These are phyloP conservation scores for Hypoxylon sp. DNA, from an alignment of 2,329 filamentous ascomycete species.

Conservation along the genomic window DNA sequence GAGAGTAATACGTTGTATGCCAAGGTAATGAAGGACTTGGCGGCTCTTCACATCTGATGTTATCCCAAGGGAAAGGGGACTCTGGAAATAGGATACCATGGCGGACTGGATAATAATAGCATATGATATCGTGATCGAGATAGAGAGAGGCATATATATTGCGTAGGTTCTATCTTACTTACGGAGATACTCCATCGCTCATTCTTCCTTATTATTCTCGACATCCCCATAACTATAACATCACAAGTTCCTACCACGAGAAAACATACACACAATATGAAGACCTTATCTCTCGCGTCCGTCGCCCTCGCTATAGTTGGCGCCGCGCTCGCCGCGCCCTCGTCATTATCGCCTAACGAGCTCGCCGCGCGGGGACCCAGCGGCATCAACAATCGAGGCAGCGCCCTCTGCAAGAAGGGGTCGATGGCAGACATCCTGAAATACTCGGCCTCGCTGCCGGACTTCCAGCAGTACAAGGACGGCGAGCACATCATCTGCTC, in stretches of 20 bases:
- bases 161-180: neutral
- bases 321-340: neutral
- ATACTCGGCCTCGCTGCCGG: conserved; percentile 1
- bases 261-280: neutral
- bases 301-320: neutral
- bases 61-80: neutral
- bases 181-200: neutral
- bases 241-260: neutral
- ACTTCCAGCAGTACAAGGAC: conserved; percentile 13
- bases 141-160: neutral
- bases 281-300: neutral
- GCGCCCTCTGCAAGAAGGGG: conserved; percentile 7
- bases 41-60: neutral
- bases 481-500: conserved; percentile 17
- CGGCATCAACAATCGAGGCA: conserved; percentile 11
- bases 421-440: conserved; percentile 5
- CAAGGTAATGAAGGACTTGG: neutral
- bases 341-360: neutral
- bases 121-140: neutral
- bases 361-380: conserved; percentile 7
- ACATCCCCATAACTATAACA: neutral
- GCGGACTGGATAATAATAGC: neutral
- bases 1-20: neutral
- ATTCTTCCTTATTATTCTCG: neutral
- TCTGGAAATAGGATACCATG: neutral